These are phyloP conservation scores for Pythium oligandrum DNA, from an alignment of 352 stramenopile species.

Conservation along the genomic window DNA sequence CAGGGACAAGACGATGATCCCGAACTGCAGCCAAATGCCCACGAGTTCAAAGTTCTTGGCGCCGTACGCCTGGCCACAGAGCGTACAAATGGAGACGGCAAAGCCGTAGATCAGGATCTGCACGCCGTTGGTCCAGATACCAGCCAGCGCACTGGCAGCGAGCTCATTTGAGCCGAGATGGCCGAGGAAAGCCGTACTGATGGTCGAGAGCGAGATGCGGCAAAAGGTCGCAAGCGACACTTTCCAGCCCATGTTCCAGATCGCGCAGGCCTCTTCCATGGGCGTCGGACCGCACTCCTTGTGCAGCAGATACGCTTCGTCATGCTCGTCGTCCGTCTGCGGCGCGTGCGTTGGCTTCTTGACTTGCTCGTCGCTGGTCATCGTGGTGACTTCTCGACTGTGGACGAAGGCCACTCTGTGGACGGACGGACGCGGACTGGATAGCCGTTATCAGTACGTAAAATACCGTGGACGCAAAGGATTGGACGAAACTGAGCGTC, in stretches of 20 bases:
- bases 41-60: slow-evolving; percentile 76
- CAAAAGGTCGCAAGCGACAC: slow-evolving; percentile 80
- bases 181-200: slow-evolving; percentile 74
- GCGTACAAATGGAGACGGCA: slow-evolving; percentile 71
- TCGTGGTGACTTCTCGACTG: too few relatives aligned
- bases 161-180: slow-evolving; percentile 72
- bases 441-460: too few relatives aligned
- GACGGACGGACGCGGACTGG: too few relatives aligned
- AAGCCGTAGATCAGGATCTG: slow-evolving; percentile 81
- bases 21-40: slow-evolving; percentile 76
- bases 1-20: slow-evolving; percentile 59
- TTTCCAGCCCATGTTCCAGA: slow-evolving; percentile 83
- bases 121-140: slow-evolving; percentile 77
- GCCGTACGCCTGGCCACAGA: slow-evolving; percentile 76
- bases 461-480: too few relatives aligned
- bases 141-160: slow-evolving; percentile 58
- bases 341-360: slow-evolving; percentile 9
- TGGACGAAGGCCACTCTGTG: too few relatives aligned
- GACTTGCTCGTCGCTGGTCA: not conserved
- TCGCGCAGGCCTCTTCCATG: slow-evolving; percentile 51
- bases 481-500: too few relatives aligned
- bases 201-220: slow-evolving; percentile 73
- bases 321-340: not conserved
- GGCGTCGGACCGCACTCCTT: slow-evolving; percentile 26
- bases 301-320: slow-evolving; percentile 11